Evolutionary conservation across 2,329 filamentous ascomycete species (phyloP).

Genomic region (Eurotiales sp.): DNA sequence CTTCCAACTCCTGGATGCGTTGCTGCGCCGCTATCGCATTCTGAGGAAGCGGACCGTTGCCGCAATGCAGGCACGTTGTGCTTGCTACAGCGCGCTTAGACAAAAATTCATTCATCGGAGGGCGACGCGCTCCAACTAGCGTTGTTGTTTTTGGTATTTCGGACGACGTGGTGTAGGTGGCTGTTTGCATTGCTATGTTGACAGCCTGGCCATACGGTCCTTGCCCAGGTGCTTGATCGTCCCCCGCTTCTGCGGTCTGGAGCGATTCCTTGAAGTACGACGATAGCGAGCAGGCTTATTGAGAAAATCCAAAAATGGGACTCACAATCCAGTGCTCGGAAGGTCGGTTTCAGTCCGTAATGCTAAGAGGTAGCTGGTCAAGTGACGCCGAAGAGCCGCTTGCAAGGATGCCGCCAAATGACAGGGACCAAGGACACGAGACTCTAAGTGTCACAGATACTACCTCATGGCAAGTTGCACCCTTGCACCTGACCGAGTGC

Average conservation of each 20-base stretch:
- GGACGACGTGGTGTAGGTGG: slow-evolving; percentile 2
- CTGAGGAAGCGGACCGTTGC: slow-evolving; percentile 27
- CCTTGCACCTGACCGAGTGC: too few relatives aligned
- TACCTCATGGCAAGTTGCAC: background rate
- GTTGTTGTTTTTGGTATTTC: slow-evolving; percentile 8
- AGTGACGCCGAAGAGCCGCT: background rate
- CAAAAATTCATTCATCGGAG: slow-evolving; percentile 7
- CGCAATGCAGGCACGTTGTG: slow-evolving; percentile 37
- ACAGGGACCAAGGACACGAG: slow-evolving; percentile 9
- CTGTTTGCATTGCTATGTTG: slow-evolving; percentile 5
- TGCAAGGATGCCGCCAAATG: slow-evolving; percentile 1
- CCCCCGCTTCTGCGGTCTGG: background rate
- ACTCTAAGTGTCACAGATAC: slow-evolving; percentile 4
- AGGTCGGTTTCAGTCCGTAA: too few relatives aligned
- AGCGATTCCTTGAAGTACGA: background rate
- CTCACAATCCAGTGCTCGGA: too few relatives aligned
- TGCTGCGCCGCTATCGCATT: slow-evolving; percentile 32
- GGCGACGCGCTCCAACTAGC: slow-evolving; percentile 4
- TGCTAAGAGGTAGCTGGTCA: background rate
- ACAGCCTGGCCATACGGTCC: background rate
- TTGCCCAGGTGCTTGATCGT: too few relatives aligned
- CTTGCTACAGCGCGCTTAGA: background rate
- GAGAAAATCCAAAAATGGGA: too few relatives aligned
- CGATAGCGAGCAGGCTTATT: background rate
- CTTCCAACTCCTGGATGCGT: slow-evolving; percentile 51